Base-by-base conservation (phyloP, 1,139 yeast genomes). In the Lodderomyces orthopsilosis region DNA sequence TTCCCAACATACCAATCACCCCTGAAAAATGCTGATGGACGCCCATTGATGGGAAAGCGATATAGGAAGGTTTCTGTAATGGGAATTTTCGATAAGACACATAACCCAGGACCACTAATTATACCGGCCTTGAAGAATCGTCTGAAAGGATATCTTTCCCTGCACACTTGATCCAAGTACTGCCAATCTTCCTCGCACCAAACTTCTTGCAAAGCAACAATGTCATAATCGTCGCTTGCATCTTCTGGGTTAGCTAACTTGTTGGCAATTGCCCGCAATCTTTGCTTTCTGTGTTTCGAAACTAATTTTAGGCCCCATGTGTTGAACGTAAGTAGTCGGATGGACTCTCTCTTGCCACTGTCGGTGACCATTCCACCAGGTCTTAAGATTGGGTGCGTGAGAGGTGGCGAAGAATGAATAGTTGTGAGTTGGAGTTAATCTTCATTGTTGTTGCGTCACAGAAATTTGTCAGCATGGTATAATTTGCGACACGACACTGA, bases 1-100 rank as follows among this genome's bases (percentile, higher is more conserved):
- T 93, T 93, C 2, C 99, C 99, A 19, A 94, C 99, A 52, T 79
- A 88, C 96, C 97, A 93, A 62, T 93, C 99, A 23, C 99, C 99
- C 47, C 98, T 68, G 66, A 79, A 85, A 50, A 94, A 84, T 0
- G 98, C 98, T 32, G 91, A 81, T 1, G 98, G 95, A 41, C 96
- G 73, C 1, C 99, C 99, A 62, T 91, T 93, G 47, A 93, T 78
- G 1, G 97, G 95, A 58, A 88, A 93, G 36, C 96, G 68, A 57
- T 86, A 85, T 40, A 93, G 65, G 56, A 85, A 86, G 0, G 96
- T 81, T 24, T 83, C 79, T 41, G 76, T 81, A 27, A 93, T 89
- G 2, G 97, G 97, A 52, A 87, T 78, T 54, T 86, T 83, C 8
- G 96, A 87, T 40, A 94, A 62, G 4, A 93, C 71, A 0, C 90